Conservation (phyloP, 1,284 basidiomycete species). For the Abortiporus biennis region DNA sequence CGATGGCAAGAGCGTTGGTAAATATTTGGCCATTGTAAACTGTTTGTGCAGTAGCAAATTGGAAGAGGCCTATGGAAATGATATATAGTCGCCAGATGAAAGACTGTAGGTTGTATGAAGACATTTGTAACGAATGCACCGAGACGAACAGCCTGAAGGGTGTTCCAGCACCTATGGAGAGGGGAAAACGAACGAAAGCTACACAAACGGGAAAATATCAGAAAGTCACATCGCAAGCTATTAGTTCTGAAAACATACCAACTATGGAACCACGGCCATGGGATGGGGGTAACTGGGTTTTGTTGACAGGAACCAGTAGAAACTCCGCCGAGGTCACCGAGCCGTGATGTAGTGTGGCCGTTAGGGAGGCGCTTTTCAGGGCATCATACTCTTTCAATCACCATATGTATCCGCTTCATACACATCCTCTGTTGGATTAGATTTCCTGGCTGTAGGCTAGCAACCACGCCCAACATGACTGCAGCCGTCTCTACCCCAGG, state of each 20-base stretch:
- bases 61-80: neutral
- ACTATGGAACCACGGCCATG: too few relatives aligned
- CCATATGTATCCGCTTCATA: too few relatives aligned
- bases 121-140: neutral
- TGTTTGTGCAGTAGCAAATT: slow-evolving; percentile 21
- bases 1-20: slow-evolving; percentile 43
- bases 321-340: too few relatives aligned
- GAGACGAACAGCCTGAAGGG: neutral
- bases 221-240: too few relatives aligned
- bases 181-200: neutral
- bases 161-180: neutral
- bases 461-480: slow-evolving; percentile 9
- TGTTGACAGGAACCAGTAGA: too few relatives aligned
- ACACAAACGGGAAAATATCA: neutral
- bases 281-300: too few relatives aligned
- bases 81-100: neutral
- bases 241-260: too few relatives aligned
- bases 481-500: slow-evolving; percentile 7
- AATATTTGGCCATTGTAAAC: slow-evolving; percentile 34
- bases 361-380: too few relatives aligned
- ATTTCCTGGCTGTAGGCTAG: too few relatives aligned
- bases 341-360: too few relatives aligned
- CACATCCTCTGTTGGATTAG: too few relatives aligned
- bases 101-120: neutral
- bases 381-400: too few relatives aligned